Evolutionary conservation across 768 basidiomycete species (phyloP).

Genomic region (Suillus alpinus): DNA sequence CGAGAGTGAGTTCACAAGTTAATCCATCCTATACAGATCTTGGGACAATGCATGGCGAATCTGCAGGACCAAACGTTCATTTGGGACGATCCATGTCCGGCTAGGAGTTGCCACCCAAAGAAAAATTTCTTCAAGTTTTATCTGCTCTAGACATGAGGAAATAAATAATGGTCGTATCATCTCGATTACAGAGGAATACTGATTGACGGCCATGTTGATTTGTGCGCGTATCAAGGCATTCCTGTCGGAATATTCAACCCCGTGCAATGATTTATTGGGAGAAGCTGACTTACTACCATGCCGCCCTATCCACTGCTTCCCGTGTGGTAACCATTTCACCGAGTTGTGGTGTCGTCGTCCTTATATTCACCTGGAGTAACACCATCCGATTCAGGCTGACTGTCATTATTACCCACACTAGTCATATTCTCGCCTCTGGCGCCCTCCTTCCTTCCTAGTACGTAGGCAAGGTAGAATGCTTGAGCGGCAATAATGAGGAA

Average conservation of each 20-base stretch:
- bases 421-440: background rate
- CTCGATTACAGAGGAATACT: background rate
- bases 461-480: background rate
- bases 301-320: background rate
- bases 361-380: background rate
- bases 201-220: background rate
- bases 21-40: background rate
- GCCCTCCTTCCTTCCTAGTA: background rate
- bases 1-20: too few species aligned
- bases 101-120: background rate
- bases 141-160: background rate
- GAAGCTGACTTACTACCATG: background rate
- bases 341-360: too few species aligned
- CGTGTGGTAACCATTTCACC: background rate
- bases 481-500: fast-evolving
- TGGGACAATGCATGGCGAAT: background rate
- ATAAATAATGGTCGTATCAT: background rate
- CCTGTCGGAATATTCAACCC: background rate
- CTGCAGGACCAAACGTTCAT: background rate
- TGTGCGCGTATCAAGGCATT: background rate
- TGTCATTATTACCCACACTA: background rate
- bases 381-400: background rate
- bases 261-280: background rate
- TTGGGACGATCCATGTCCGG: background rate
- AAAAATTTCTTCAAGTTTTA: background rate